Evolutionary conservation across 176 grass and related monocot genomes (phyloP), one percentile per base, ranked within the genome.

Genomic region (Paspalum notatum): DNA sequence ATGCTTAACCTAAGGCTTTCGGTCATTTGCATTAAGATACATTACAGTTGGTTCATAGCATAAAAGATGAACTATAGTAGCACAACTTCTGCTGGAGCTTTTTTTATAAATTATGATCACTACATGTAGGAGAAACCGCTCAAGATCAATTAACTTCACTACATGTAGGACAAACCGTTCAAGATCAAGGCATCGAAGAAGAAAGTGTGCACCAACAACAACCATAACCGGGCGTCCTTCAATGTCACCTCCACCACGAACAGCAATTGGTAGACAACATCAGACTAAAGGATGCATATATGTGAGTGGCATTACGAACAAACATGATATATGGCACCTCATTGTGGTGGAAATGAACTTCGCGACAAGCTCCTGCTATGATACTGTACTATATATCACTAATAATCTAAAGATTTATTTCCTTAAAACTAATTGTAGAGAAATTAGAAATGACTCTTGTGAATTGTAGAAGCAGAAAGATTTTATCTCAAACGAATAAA

Each of bases 151-250:
- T 91, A 98, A 92, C 90, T 98, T 98, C 18, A 95, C 92, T 75
- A 95, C 90, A 86, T 93, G 84, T 27, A 98, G 84, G 83, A 98
- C 80, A 88, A 98, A 98, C 16, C 90, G 92, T 66, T 98, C 96
- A 72, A 98, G 82, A 88, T 98, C 92, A 70, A 98, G 84, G 81
- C 96, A 95, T 37, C 90, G 90, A 78, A 98, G 85, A 89, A 98
- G 96, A 90, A 98, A 95, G 55, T 98, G 96, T 32, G 96, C 96
- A 55, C 96, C 96, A 47, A 95, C 93, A 79, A 98, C 90, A 44
- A 98, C 92, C 92, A 98, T 95, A 62, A 98, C 84, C 61, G 86
- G 86, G 57, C 86, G 81, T 27, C 96, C 96, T 90, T 98, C 92
- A 84, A 85, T 98, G 67, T 98, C 92, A 69, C 88, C 86, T 71